These are phyloP conservation scores for Candida khao-thaluensis DNA, from an alignment of 805 yeast genomes.

Conservation along the genomic window DNA sequence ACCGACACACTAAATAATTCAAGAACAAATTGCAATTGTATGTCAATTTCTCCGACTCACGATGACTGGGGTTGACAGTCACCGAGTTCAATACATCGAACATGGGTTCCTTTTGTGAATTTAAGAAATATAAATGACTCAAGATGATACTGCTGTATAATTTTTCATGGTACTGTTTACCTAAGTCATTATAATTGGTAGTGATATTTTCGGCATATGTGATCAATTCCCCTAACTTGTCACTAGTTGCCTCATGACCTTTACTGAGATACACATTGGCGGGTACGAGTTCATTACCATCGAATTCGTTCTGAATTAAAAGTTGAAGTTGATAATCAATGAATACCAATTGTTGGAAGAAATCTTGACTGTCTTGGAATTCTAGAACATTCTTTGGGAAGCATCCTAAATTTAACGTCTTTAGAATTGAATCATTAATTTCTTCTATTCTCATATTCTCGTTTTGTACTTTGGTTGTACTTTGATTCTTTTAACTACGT, in stretches of 20 bases:
- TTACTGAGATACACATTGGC: conserved; percentile 6
- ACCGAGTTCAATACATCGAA: conserved; percentile 16
- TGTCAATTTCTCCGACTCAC: conserved; percentile 14
- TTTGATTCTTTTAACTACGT: neutral
- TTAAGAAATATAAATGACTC: conserved; percentile 35
- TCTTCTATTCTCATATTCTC: conserved; percentile 25
- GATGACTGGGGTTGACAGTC: conserved; percentile 14
- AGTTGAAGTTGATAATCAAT: conserved; percentile 39
- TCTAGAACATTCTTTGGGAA: conserved; percentile 35
- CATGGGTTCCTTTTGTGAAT: conserved; percentile 24
- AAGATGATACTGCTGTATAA: conserved; percentile 32
- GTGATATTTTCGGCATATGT: conserved; percentile 26
- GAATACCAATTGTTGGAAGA: conserved; percentile 33
- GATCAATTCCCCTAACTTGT: conserved; percentile 26
- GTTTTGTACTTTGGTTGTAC: neutral
- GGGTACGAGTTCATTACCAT: conserved; percentile 24
- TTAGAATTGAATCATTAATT: conserved; percentile 24
- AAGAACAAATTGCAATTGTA: conserved; percentile 23
- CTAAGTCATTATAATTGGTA: conserved; percentile 23
- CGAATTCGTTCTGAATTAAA: conserved; percentile 28
- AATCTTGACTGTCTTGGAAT: conserved; percentile 34
- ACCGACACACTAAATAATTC: conserved; percentile 33
- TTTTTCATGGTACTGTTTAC: conserved; percentile 28
- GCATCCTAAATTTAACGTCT: conserved; percentile 33
- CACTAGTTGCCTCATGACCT: conserved; percentile 14